phyloP scores from a whole-genome alignment of 306 rosid species.

The Fragaria iinumae region DNA sequence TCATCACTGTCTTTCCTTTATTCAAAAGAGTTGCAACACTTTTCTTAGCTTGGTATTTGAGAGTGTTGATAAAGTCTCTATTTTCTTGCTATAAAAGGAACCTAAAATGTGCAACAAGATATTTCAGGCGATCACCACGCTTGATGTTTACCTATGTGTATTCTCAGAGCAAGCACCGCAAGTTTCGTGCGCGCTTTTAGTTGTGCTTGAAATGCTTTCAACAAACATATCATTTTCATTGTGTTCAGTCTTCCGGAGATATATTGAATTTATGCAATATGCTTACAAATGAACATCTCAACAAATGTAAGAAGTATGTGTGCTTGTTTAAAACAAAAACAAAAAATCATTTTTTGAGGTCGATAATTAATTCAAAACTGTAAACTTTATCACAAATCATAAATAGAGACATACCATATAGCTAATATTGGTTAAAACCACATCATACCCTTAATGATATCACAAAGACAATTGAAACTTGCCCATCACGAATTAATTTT shows the following conservation, averaged over 20 bases:
- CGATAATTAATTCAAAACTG: too few species aligned
- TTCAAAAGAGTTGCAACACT: neutral
- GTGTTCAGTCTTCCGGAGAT: too few species aligned
- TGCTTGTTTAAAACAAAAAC: too few species aligned
- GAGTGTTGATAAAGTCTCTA: constrained; percentile 24
- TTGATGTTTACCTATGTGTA: neutral
- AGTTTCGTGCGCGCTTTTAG: neutral
- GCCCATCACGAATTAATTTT: constrained; percentile 15
- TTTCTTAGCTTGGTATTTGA: neutral
- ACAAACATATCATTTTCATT: neutral
- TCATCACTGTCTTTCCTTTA: constrained; percentile 38
- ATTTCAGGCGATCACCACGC: constrained; percentile 16
- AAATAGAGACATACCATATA: neutral
- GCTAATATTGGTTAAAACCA: neutral
- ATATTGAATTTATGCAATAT: too few species aligned
- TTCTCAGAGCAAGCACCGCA: neutral
- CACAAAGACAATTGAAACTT: constrained; percentile 14
- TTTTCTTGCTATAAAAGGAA: constrained; percentile 41
- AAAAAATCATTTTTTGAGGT: too few species aligned
- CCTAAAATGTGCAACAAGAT: constrained; percentile 24
- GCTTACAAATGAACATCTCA: too few species aligned
- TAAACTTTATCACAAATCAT: too few species aligned
- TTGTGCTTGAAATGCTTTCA: neutral
- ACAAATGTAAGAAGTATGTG: too few species aligned
- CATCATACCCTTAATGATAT: constrained; percentile 15